A percentile compares a stretch with the other conserved stretches of the same genome.
Evolutionary conservation across 176 grass and related monocot species (phyloP).

Genomic region (Lolium perenne): DNA sequence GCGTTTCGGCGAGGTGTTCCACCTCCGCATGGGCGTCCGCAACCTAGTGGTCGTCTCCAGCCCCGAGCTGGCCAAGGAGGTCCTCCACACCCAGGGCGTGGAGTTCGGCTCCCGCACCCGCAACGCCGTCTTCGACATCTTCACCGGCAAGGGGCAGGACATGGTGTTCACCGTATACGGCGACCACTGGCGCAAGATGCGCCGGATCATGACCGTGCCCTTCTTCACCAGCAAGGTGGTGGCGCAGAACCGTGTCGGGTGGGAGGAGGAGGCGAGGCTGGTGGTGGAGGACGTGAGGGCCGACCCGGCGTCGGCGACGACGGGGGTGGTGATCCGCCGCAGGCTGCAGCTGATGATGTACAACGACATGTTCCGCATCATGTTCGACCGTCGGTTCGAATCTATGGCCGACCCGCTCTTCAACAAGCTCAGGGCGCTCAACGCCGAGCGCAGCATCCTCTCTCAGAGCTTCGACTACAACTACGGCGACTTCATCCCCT

Average conservation of each 20-base stretch:
- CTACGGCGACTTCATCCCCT: conserved; percentile 31
- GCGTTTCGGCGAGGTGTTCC: conserved; percentile 84
- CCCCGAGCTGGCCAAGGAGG: conserved; percentile 82
- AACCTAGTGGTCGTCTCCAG: conserved; percentile 89
- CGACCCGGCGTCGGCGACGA: conserved; percentile 45
- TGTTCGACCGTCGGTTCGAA: conserved; percentile 12
- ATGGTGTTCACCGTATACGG: conserved; percentile 95
- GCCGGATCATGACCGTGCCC: conserved; percentile 85
- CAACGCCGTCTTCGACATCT: conserved; percentile 88
- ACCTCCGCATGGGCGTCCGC: conserved; percentile 85
- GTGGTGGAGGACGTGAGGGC: conserved; percentile 75
- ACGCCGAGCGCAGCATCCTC: conserved; percentile 5
- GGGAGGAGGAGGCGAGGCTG: conserved; percentile 81
- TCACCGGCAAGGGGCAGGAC: conserved; percentile 83
- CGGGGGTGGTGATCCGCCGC: conserved; percentile 64
- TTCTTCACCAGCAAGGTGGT: conserved; percentile 95
- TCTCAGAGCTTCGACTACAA: conserved; percentile 25
- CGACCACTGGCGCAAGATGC: conserved; percentile 96
- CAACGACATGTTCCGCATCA: conserved; percentile 37
- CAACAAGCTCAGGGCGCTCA: conserved; percentile 28
- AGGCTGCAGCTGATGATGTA: conserved; percentile 39
- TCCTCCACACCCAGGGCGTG: conserved; percentile 82
- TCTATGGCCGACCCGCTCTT: conserved; percentile 29
- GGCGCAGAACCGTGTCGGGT: conserved; percentile 73
- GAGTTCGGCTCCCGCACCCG: conserved; percentile 94